These are phyloP conservation scores for Nicotiana sylvestris DNA, from an alignment of 257 asterid species.

Conservation along the genomic window DNA sequence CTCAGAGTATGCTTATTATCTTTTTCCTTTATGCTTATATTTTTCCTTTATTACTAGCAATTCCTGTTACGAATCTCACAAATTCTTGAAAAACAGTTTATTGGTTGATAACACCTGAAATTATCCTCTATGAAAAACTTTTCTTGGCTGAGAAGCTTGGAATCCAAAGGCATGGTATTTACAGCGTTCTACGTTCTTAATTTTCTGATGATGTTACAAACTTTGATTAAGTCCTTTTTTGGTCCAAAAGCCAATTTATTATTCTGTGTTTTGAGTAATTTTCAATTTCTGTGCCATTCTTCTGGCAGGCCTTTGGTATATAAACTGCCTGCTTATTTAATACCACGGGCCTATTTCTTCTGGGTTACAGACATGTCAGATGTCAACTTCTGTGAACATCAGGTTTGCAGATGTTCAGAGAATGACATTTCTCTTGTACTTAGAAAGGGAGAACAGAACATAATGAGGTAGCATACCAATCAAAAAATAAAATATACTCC, in stretches of 20 bases:
- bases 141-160: neutral
- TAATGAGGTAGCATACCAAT: neutral
- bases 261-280: neutral
- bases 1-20: conserved; percentile 47
- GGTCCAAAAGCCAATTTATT: neutral
- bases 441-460: neutral
- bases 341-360: neutral
- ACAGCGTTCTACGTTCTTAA: neutral
- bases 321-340: neutral
- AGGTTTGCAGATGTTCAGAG: neutral
- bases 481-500: too few relatives aligned
- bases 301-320: neutral
- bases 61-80: neutral
- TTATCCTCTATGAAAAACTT: neutral
- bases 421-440: neutral
- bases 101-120: neutral
- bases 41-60: conserved; percentile 5
- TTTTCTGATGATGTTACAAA: neutral
- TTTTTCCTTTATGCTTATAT: conserved; percentile 10
- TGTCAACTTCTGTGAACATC: neutral
- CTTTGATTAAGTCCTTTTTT: neutral
- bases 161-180: neutral
- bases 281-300: neutral
- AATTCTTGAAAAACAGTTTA: too few relatives aligned
- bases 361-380: neutral